Base-by-base conservation (phyloP, 805 yeast genomes). In the Lipomyces japonicus region DNA sequence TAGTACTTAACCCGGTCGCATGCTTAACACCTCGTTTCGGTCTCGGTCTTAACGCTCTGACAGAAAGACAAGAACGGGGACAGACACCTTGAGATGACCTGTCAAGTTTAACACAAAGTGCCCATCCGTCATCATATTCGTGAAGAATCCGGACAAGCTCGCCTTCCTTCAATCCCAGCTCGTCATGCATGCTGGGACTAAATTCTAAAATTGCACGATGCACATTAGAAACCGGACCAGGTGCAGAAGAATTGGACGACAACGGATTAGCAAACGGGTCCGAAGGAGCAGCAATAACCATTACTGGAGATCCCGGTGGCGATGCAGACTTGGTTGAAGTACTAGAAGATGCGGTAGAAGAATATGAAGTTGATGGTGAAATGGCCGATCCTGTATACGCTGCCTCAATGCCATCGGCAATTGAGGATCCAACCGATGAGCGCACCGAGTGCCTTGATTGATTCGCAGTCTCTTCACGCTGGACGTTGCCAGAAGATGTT, bases 41-140 rank as follows among this genome's bases (percentile, higher is more conserved):
- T 24, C 58, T 30, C 25, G 58, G 58, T 23, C 58, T 48, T 9
- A 54, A 51, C 2, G 58, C 50, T 5, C 54, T 48, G 16, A 31
- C 53, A 4, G 57, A 51, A 38, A 54, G 49, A 36, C 58, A 54
- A 18, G 53, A 28, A 12, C 58, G 46, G 9, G 58, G 58, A 43
- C 58, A 54, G 18, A 54, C 58, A 19, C 58, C 58, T 36, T 54
- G 58, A 1, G 58, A 49, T 12, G 57, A 52, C 2, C 58, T 46
- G 42, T 54, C 58, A 28, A 54, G 57, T 40, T 51, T 50, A 28
- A 54, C 54, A 32, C 58, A 54, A 24, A 54, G 57, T 7, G 56
- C 56, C 63, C 63, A 59, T 30, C 61, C 63, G 35, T 59, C 63
- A 31, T 59, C 63, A 41, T 59, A 59, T 38, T 59, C 61, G 35